These are phyloP conservation scores for Santalum album DNA, from an alignment of 164 flowering plant genomes.

Conservation along the genomic window DNA sequence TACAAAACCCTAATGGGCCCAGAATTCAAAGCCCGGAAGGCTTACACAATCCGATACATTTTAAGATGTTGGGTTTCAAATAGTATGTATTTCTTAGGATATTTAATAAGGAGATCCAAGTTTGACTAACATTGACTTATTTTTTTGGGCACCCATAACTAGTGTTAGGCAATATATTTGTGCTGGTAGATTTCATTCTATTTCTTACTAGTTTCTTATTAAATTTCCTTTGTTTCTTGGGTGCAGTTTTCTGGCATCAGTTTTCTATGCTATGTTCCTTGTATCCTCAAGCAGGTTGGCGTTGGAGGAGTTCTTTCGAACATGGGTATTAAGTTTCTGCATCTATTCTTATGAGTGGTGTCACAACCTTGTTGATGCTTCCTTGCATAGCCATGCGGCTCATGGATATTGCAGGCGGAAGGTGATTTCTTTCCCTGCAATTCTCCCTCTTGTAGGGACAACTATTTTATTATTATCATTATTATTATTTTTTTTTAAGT, in stretches of 20 bases:
- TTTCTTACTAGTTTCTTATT: not conserved
- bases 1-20: too few species aligned
- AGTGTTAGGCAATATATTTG: too few species aligned
- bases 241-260: constrained; percentile 63
- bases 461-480: too few species aligned
- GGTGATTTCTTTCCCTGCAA: constrained; percentile 24
- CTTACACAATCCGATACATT: too few species aligned
- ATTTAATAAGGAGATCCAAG: too few species aligned
- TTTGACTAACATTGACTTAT: too few species aligned
- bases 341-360: constrained; percentile 52
- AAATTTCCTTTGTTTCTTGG: not conserved
- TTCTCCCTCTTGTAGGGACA: too few species aligned
- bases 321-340: constrained; percentile 42
- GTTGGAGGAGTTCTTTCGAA: constrained; percentile 44
- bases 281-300: constrained; percentile 60
- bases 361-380: constrained; percentile 60
- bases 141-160: too few species aligned
- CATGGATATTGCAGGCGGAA: constrained; percentile 59
- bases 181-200: too few species aligned
- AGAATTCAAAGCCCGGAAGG: too few species aligned
- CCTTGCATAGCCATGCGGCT: constrained; percentile 65
- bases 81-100: too few species aligned
- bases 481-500: not conserved
- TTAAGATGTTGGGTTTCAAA: too few species aligned
- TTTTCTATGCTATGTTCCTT: constrained; percentile 62